These are phyloP conservation scores for Boletus fagicola DNA, from an alignment of 768 basidiomycete genomes.

Conservation along the genomic window DNA sequence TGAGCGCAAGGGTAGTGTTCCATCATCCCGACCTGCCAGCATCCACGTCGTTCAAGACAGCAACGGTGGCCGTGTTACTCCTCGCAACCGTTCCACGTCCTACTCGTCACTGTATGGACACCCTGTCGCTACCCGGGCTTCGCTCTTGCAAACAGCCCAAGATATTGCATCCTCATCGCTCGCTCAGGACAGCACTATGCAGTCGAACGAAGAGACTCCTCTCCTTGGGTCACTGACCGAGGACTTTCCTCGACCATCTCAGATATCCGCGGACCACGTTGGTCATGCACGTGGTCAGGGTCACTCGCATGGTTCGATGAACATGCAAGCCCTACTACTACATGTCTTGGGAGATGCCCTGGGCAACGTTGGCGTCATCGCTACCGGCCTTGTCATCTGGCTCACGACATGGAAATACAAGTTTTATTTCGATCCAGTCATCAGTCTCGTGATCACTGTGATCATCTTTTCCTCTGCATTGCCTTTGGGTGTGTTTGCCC, in stretches of 20 bases:
- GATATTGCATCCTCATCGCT: slow-evolving; percentile 55
- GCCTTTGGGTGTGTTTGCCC: slow-evolving; percentile 64
- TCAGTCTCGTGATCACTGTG: slow-evolving; percentile 89
- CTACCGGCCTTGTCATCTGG: slow-evolving; percentile 94
- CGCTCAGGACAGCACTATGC: slow-evolving; percentile 7
- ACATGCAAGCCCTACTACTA: slow-evolving; percentile 93
- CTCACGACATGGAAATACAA: slow-evolving; percentile 80
- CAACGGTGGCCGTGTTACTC: slow-evolving; percentile 23
- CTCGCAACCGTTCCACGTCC: slow-evolving; percentile 40
- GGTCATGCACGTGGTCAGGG: slow-evolving; percentile 24
- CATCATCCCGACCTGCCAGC: slow-evolving; percentile 42
- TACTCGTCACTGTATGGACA: slow-evolving; percentile 71
- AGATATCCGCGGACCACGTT: slow-evolving; percentile 17
- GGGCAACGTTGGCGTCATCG: slow-evolving; percentile 97
- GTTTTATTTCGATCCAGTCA: slow-evolving; percentile 89
- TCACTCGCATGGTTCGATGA: slow-evolving; percentile 77
- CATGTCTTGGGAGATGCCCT: slow-evolving; percentile 97
- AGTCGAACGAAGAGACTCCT: slow-evolving; percentile 43
- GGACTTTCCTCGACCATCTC: slow-evolving; percentile 4
- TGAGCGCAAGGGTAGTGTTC: slow-evolving; percentile 38
- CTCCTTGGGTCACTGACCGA: slow-evolving; percentile 32
- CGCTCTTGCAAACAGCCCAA: slow-evolving; percentile 78
- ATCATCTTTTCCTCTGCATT: slow-evolving; percentile 97
- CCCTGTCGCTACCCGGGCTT: slow-evolving; percentile 68
- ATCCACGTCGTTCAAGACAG: slow-evolving; percentile 20